Evolutionary conservation across 2,329 filamentous ascomycete genomes (phyloP).

Genomic region (Pseudogymnoascus sp.): DNA sequence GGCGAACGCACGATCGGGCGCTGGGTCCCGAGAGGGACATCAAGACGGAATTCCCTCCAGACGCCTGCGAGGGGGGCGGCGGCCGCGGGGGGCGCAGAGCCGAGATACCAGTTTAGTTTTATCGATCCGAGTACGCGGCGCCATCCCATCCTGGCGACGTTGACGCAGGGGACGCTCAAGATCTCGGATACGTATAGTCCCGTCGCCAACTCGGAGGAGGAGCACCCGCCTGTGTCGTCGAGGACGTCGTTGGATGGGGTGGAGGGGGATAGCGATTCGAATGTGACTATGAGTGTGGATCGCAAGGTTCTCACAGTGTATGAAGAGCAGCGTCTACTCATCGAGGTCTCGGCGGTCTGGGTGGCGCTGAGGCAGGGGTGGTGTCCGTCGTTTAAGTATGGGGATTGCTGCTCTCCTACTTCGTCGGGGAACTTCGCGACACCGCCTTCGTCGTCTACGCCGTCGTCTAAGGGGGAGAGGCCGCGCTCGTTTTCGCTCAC

Average conservation of each 20-base stretch:
- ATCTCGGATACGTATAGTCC: conserved; percentile 63
- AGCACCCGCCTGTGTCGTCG: conserved; percentile 41
- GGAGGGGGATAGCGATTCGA: background rate
- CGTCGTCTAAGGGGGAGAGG: conserved; percentile 14
- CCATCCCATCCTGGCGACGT: conserved; percentile 67
- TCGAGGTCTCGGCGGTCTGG: conserved; percentile 48
- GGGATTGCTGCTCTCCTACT: conserved; percentile 22
- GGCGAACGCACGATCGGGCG: conserved; percentile 56
- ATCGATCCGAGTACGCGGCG: conserved; percentile 62
- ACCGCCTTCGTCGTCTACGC: background rate
- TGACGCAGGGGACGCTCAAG: conserved; percentile 59
- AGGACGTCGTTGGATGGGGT: background rate
- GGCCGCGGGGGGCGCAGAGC: conserved; percentile 32
- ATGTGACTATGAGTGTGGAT: background rate
- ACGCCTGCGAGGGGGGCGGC: conserved; percentile 19
- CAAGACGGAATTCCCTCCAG: conserved; percentile 29
- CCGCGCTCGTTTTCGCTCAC: conserved; percentile 25
- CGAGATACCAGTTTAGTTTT: conserved; percentile 70
- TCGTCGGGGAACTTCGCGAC: background rate
- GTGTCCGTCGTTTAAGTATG: conserved; percentile 35
- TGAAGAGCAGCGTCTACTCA: conserved; percentile 30
- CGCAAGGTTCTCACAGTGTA: background rate
- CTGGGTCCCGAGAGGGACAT: conserved; percentile 55
- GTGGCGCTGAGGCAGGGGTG: conserved; percentile 43
- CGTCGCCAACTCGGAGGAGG: conserved; percentile 44